Base-by-base conservation (phyloP, 2,329 filamentous ascomycete species). In the Aspergillus candidus region DNA sequence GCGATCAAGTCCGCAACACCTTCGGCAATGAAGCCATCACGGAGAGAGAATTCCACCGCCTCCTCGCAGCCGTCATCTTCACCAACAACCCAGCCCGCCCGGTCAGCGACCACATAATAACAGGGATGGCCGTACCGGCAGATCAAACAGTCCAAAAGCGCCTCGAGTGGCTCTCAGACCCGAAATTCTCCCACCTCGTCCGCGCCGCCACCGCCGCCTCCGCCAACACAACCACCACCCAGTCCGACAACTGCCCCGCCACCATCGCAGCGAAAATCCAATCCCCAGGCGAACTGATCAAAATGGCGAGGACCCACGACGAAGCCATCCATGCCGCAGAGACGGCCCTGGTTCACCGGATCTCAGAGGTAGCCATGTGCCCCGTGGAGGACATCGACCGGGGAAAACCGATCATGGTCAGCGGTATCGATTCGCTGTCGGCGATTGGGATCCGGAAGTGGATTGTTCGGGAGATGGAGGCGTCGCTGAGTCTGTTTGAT, bases 351-450 rank as follows among this genome's bases (percentile, higher is more conserved):
- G 62, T 73, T 27, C 59, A 65, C 53, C 75, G 73, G 57, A 60
- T 75, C 4, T 66, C 72, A 0, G 62, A 65, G 0, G 66, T 73
- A 13, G 64, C 76, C 46, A 73, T 74, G 68, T 66, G 75, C 49
- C 70, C 71, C 45, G 51, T 57, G 0, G 69, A 73, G 32, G 72
- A 75, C 41, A 63, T 75, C 48, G 72, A 75, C 49, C 55, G 12
- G 8, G 32, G 13, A 5, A 43, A 47, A 30, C 35, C 47, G 11
- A 38, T 47, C 32, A 15, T 29, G 12, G 36, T 29, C 36, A 22
- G 30, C 32, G 38, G 38, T 10, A 11, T 41, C 5, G 38, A 41
- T 27, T 41, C 38, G 12, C 38, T 41, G 30, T 32, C 32, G 11
- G 38, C 30, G 18, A 32, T 41, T 18, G 38, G 15, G 10, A 13